Base-by-base conservation (phyloP, 139 green algal species). In the Chlorella sp. region DNA sequence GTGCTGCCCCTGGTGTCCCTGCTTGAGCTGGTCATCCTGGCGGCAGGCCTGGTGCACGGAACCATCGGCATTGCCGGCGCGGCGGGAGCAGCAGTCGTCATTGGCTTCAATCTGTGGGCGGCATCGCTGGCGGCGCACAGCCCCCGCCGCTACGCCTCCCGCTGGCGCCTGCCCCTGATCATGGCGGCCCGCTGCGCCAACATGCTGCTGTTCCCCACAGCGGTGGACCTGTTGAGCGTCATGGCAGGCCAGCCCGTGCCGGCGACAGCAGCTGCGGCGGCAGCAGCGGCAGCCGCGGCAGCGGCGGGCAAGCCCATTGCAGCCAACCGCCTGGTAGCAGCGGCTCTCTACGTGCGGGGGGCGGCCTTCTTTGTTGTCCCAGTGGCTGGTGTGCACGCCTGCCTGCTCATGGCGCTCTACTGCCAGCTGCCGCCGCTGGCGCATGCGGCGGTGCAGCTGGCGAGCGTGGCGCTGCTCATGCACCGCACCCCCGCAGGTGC, bases 121-220 rank as follows among this genome's bases (percentile, higher is more conserved):
- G 26, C 38, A 0, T 32, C 36, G 21, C 36, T 75, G 20, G 34
- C 69, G 18, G 34, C 23, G 4, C 26, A 26, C 34, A 21, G 16
- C 34, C 69, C 69, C 20, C 20, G 21, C 3, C 17, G 4, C 9
- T 75, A 75, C 36, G 23, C 69, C 2, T 36, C 69, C 1, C 36
- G 69, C 36, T 75, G 69, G 69, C 69, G 69, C 21, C 69, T 55
- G 69, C 69, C 36, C 2, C 69, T 75, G 36, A 75, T 75, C 6
- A 32, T 7, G 2, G 36, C n/a, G 7, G 38, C 38, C 2, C 36
- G 69, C 21, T 1, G 17, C 16, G 38, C 36, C 4, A 55, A 55
- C 21, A 75, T 75, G 69, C 2, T 75, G 36, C 36, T 75, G 21
- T 75, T 55, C 36, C 69, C 69, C 2, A 17, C 18, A 28, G 25